These are phyloP conservation scores for Saccharum spontaneum DNA, from an alignment of 176 grass and related monocot species.

Conservation along the genomic window DNA sequence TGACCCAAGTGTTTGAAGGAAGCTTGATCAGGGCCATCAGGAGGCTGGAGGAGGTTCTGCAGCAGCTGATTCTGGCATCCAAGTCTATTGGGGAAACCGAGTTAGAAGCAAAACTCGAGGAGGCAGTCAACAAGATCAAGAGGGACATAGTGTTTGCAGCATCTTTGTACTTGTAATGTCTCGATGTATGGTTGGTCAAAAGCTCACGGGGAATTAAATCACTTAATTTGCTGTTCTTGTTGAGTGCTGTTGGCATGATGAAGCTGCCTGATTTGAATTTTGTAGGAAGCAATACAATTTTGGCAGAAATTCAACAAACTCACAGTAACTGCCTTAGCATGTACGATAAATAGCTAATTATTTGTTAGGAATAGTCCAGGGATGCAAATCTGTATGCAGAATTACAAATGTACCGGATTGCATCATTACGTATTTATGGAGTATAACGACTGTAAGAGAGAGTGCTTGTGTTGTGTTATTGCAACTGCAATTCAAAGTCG, in stretches of 20 bases:
- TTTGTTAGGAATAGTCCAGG: background rate
- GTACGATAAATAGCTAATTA: background rate
- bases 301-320: background rate
- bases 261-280: conserved; percentile 6
- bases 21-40: conserved; percentile 94
- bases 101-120: conserved; percentile 87
- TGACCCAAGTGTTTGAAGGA: conserved; percentile 85
- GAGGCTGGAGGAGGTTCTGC: conserved; percentile 89
- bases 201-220: background rate
- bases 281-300: background rate
- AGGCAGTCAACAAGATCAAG: conserved; percentile 71
- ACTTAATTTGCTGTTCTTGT: background rate
- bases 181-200: background rate
- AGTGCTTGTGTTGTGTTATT: background rate
- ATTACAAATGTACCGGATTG: background rate
- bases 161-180: conserved; percentile 59
- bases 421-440: background rate
- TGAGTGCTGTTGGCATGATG: background rate
- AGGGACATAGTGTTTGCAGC: conserved; percentile 71
- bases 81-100: conserved; percentile 76
- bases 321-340: background rate
- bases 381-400: background rate
- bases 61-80: conserved; percentile 87
- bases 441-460: background rate
- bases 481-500: background rate